phyloP scores from a whole-genome alignment of 345 rosid genomes.

The Chamaenerion angustifolium region DNA sequence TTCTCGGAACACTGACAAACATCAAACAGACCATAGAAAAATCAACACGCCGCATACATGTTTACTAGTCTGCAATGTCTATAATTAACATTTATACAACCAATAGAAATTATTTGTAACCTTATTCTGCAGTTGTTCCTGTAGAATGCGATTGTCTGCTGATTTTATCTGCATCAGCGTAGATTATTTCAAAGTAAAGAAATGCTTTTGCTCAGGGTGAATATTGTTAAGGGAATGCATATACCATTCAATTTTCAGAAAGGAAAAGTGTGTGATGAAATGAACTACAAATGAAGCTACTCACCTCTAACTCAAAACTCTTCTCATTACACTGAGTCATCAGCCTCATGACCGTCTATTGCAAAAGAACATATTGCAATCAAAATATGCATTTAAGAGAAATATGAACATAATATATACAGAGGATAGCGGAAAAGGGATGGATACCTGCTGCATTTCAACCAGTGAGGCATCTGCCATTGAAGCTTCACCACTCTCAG shows the following conservation, averaged over 20 bases:
- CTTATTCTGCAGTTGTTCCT: slow-evolving; percentile 91
- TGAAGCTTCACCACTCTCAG: slow-evolving; percentile 91
- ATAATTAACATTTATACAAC: too few relatives aligned
- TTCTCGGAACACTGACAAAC: slow-evolving; percentile 57
- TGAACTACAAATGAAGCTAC: slow-evolving; percentile 1
- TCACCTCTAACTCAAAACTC: slow-evolving; percentile 94
- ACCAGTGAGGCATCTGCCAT: slow-evolving; percentile 77
- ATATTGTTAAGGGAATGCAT: too few relatives aligned
- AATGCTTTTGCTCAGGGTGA: neutral
- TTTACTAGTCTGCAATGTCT: too few relatives aligned
- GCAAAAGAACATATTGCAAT: slow-evolving; percentile 13
- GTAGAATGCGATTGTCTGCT: slow-evolving; percentile 95
- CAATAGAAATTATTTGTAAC: slow-evolving; percentile 16
- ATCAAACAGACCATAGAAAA: slow-evolving; percentile 1
- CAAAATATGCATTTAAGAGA: neutral
- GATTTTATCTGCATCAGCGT: slow-evolving; percentile 59
- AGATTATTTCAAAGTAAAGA: neutral
- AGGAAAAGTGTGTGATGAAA: neutral
- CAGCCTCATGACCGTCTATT: slow-evolving; percentile 78
- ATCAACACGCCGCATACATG: neutral
- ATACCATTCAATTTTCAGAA: neutral
- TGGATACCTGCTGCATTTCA: slow-evolving; percentile 89
- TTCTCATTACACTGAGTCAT: slow-evolving; percentile 94
- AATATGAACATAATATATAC: neutral
- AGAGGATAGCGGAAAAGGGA: slow-evolving; percentile 8